A percentile compares a stretch with the other conserved stretches of the same genome.
Conservation (phyloP, 495 filamentous ascomycete species). For the Penicillium bovifimosum region DNA sequence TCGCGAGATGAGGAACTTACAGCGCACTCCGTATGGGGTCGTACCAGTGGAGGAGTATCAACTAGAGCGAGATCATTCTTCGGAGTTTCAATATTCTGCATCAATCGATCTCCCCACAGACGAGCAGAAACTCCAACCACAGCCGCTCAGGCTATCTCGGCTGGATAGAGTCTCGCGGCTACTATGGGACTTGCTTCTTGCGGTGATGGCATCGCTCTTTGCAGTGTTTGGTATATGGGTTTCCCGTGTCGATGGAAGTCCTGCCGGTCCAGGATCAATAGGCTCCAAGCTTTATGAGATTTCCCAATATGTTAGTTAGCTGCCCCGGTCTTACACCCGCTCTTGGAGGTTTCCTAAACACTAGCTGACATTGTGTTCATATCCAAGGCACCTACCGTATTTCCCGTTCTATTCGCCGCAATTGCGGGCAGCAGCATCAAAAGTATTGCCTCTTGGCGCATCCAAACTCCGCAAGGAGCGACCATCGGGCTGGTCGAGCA, state of each 20-base stretch:
- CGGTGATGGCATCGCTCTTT: background rate
- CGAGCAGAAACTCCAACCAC: background rate
- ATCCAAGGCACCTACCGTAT: background rate
- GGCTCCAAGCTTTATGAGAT: background rate
- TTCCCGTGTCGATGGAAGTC: background rate
- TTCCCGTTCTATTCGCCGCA: background rate
- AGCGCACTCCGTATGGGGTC: background rate
- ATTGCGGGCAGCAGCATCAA: conserved; percentile 1
- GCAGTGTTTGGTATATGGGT: background rate
- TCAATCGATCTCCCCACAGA: background rate
- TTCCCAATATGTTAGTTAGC: background rate
- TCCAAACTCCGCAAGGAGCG: background rate
- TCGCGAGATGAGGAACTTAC: background rate
- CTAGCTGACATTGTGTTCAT: background rate
- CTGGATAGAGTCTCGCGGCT: background rate
- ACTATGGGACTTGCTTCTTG: background rate
- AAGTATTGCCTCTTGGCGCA: background rate
- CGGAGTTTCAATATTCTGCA: background rate
- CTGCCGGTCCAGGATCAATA: background rate
- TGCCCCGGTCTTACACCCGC: background rate
- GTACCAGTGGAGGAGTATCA: background rate
- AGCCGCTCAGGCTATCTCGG: background rate
- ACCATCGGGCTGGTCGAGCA: background rate
- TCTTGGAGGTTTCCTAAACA: background rate
- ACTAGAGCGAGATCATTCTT: background rate